Evolutionary conservation across 108 stramenopile species (phyloP).

Genomic region (Nitzschia palea): DNA sequence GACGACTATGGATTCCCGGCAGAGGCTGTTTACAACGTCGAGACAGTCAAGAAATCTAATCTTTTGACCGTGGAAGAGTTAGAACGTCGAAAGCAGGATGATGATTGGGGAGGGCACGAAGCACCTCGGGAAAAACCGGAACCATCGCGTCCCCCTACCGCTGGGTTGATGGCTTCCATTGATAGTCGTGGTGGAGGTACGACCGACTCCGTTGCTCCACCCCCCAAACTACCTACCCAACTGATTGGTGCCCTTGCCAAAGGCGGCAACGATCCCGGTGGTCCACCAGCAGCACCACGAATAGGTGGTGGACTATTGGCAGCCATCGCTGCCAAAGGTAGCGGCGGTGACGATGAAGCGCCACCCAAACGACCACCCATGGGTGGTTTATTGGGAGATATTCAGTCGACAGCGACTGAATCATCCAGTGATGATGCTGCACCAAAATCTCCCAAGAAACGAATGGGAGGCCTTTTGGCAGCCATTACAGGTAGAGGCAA

Average conservation of each 20-base stretch:
- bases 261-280: slow-evolving; percentile 3
- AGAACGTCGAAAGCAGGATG: slow-evolving; percentile 21
- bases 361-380: background rate
- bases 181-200: background rate
- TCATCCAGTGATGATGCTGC: background rate
- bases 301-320: slow-evolving; percentile 14
- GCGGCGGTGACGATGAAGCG: background rate
- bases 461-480: slow-evolving; percentile 12
- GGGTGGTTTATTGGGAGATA: background rate
- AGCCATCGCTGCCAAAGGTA: slow-evolving; percentile 11
- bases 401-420: background rate
- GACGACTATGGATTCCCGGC: slow-evolving; percentile 43
- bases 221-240: background rate
- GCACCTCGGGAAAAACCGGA: background rate
- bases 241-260: slow-evolving; percentile 17
- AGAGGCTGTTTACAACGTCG: slow-evolving; percentile 20
- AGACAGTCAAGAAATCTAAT: slow-evolving; percentile 29
- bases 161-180: slow-evolving; percentile 10
- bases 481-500: slow-evolving; percentile 19
- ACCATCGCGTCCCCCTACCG: background rate
- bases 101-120: slow-evolving; percentile 20
- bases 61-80: slow-evolving; percentile 33
- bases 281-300: background rate
- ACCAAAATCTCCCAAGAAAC: slow-evolving; percentile 5
- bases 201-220: background rate